Percentiles rank a stretch among this genome's conserved stretches.
Evolutionary conservation across 257 asterid species (phyloP).

Genomic region (Henckelia pumila): DNA sequence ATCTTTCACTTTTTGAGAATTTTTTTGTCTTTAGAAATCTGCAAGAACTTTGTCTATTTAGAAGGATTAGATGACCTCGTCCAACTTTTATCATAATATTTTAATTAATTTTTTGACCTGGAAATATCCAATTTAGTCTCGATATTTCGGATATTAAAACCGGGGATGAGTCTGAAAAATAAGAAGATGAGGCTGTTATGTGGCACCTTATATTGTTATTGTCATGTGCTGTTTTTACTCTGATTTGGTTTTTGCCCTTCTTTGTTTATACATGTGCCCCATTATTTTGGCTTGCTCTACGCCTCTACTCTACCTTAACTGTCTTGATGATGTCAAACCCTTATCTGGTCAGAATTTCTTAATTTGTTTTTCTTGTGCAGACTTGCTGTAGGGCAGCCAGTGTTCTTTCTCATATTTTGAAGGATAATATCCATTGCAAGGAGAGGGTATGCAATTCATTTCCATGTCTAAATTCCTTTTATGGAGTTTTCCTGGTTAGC

Average conservation of each 20-base stretch:
- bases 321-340: background rate
- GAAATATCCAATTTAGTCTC: background rate
- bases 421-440: conserved; percentile 79
- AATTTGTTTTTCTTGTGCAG: conserved; percentile 43
- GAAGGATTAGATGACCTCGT: conserved; percentile 17
- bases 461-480: conserved; percentile 18
- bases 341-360: background rate
- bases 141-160: conserved; percentile 4
- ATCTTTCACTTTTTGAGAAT: conserved; percentile 12
- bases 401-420: conserved; percentile 76
- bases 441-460: conserved; percentile 57
- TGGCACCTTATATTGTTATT: background rate
- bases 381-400: conserved; percentile 97
- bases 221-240: background rate
- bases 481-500: conserved; percentile 7
- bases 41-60: background rate
- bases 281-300: background rate
- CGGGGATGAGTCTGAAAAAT: background rate
- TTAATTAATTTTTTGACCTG: background rate
- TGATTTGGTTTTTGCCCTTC: background rate
- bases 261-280: background rate
- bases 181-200: conserved; percentile 13
- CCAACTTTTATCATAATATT: background rate
- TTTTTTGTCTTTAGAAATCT: background rate
- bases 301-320: background rate